Base-by-base conservation (phyloP, 352 stramenopile species). In the Blastocystis sp. region DNA sequence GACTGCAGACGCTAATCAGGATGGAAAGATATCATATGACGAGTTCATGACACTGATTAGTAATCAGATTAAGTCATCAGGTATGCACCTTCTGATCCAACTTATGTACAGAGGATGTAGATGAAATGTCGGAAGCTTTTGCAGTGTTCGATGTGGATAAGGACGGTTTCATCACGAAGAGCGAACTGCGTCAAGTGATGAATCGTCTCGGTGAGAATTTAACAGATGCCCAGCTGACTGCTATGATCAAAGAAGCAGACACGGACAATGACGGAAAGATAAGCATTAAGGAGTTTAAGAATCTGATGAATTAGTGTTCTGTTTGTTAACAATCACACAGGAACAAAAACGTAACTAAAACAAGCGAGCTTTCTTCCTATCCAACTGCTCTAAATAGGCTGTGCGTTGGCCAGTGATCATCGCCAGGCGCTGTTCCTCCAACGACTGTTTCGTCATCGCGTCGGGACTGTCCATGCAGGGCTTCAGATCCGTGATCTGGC, bases 21-120 rank as follows among this genome's bases (percentile, higher is more conserved):
- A 90, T 50, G 90, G 90, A 8, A 91, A 90, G 6, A 92, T 92
- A 47, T 70, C 43, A 89, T 92, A 92, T 79, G 56, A 90, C n/a
- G 90, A 92, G 63, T 92, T 92, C 76, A 69, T 92, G 78, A 79
- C 91, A 11, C 91, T 92, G 90, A 92, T 92, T 56, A 73, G 43
- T 37, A 88, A 54, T n/a, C 90, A 91, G 37, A 55, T 91, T 9
- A 76, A 91, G 63, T 73, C 87, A 37, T 53, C 30, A 5, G 90
- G 90, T 69, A 87, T 54, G 13, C 47, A 11, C 30, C 20, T 34
- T 26, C 20, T 4, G 5, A 73, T 39, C 20, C 0, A 24, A 13
- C 16, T 88, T 24, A 88, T 88, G 63, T 88, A 39, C 54, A 88
- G 76, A 88, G 76, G 64, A 88, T 88, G 85, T 79, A 20, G 89